phyloP scores from a whole-genome alignment of 2,329 filamentous ascomycete genomes.

The Zalaria sp. region DNA sequence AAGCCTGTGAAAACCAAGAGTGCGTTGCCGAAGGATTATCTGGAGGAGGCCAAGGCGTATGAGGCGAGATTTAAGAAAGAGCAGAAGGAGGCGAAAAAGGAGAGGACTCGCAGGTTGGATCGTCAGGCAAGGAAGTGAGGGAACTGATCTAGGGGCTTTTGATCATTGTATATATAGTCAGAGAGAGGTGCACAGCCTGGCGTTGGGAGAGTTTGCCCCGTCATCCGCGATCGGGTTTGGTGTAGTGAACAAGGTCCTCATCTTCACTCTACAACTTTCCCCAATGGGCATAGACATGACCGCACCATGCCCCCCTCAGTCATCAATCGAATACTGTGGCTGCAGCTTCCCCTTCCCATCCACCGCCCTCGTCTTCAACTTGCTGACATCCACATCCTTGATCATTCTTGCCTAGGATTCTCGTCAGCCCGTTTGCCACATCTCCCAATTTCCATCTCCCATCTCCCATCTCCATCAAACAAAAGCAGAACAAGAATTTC shows the following conservation, averaged over 20 bases:
- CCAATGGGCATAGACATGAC: too few species aligned
- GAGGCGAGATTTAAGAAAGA: slow-evolving; percentile 5
- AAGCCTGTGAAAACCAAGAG: background rate
- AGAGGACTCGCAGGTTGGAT: too few species aligned
- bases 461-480: background rate
- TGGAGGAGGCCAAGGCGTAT: slow-evolving; percentile 6
- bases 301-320: background rate
- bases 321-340: background rate
- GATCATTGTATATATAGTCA: too few species aligned
- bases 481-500: background rate
- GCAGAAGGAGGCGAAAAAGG: background rate
- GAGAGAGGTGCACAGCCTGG: too few species aligned
- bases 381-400: background rate
- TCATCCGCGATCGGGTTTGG: too few species aligned
- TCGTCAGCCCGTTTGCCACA: background rate
- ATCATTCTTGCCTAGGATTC: background rate
- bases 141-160: too few species aligned
- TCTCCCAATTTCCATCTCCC: background rate
- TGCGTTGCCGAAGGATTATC: slow-evolving; percentile 5
- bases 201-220: too few species aligned
- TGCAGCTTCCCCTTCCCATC: background rate
- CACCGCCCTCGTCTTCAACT: background rate
- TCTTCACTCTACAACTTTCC: too few species aligned
- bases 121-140: too few species aligned
- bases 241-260: too few species aligned